Conservation (phyloP, 2,329 filamentous ascomycete species). For the Leptographium flavum region DNA sequence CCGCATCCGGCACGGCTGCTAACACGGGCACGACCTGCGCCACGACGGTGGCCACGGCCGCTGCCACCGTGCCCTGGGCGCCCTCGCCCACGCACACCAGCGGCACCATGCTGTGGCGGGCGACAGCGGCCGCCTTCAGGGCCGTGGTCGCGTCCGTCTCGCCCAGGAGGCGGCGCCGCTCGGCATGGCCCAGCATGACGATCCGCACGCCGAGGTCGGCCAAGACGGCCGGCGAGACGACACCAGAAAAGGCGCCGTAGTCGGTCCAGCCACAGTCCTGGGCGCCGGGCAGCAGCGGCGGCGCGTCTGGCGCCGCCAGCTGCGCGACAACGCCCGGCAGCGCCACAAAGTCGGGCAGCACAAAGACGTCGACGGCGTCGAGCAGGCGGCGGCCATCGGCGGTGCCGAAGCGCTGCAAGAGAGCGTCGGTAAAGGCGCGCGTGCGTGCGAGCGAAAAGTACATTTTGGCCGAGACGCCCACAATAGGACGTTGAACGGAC, state of each 20-base stretch:
- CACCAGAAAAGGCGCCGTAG: slow-evolving; percentile 61
- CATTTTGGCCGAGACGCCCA: slow-evolving; percentile 67
- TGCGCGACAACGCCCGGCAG: slow-evolving; percentile 38
- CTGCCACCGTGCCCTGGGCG: slow-evolving; percentile 20
- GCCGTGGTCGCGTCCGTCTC: slow-evolving; percentile 59
- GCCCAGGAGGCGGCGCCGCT: slow-evolving; percentile 55
- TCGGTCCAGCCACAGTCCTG: slow-evolving; percentile 63
- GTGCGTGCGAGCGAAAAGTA: slow-evolving; percentile 61
- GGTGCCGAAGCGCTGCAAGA: slow-evolving; percentile 29
- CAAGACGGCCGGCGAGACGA: slow-evolving; percentile 57
- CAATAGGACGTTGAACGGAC: slow-evolving; percentile 38
- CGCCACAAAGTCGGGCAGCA: slow-evolving; percentile 66
- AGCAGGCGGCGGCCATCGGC: slow-evolving; percentile 19
- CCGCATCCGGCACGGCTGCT: slow-evolving; percentile 40
- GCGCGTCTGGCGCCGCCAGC: slow-evolving; percentile 25
- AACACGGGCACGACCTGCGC: slow-evolving; percentile 53
- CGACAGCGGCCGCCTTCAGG: slow-evolving; percentile 54
- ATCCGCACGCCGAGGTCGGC: slow-evolving; percentile 53
- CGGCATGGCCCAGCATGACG: slow-evolving; percentile 71
- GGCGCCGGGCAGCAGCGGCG: slow-evolving; percentile 50
- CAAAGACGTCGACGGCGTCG: slow-evolving; percentile 50
- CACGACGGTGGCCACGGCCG: slow-evolving; percentile 45
- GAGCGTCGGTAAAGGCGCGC: slow-evolving; percentile 33
- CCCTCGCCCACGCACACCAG: slow-evolving; percentile 71
- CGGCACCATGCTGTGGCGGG: slow-evolving; percentile 56